A percentile compares a stretch with the other conserved stretches of the same genome.
Conservation (phyloP, 345 rosid species). For the Clarkia xantiana region DNA sequence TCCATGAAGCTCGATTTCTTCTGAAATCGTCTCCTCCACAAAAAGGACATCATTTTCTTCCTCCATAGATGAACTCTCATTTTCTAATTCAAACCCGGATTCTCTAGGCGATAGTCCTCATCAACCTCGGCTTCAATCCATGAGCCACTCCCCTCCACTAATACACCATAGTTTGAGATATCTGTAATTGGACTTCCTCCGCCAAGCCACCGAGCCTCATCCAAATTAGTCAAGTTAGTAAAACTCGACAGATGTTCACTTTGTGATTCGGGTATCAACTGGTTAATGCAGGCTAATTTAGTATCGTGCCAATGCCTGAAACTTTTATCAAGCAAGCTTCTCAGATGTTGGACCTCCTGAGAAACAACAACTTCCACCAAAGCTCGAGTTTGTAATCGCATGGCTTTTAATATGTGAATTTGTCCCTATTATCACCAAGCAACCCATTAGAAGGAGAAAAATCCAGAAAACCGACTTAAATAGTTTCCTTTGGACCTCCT, state of each 20-base stretch:
- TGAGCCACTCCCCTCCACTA: not conserved
- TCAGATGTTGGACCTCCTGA: constrained; percentile 18
- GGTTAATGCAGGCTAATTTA: constrained; percentile 17
- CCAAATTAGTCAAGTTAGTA: constrained; percentile 34
- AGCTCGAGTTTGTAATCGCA: constrained; percentile 17
- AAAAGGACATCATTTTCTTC: too few relatives aligned
- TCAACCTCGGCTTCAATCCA: not conserved
- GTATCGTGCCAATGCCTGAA: constrained; percentile 21
- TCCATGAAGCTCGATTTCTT: not conserved
- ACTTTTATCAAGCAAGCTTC: constrained; percentile 21
- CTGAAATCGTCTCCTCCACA: not conserved
- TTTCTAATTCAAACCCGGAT: not conserved
- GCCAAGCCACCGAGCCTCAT: constrained; percentile 17
- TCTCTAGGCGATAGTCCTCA: not conserved
- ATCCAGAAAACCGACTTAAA: constrained; percentile 28
- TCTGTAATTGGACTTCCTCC: constrained; percentile 3
- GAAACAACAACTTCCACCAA: too few relatives aligned
- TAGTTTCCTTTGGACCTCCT: too few relatives aligned
- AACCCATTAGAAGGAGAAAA: constrained; percentile 20
- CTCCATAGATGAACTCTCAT: constrained; percentile 2
- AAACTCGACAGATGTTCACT: constrained; percentile 22
- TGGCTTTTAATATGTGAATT: constrained; percentile 18
- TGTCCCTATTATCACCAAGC: constrained; percentile 17
- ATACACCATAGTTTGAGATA: not conserved
- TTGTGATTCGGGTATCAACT: constrained; percentile 13